Conservation (phyloP, 768 basidiomycete genomes). For the Lentinus brumalis region DNA sequence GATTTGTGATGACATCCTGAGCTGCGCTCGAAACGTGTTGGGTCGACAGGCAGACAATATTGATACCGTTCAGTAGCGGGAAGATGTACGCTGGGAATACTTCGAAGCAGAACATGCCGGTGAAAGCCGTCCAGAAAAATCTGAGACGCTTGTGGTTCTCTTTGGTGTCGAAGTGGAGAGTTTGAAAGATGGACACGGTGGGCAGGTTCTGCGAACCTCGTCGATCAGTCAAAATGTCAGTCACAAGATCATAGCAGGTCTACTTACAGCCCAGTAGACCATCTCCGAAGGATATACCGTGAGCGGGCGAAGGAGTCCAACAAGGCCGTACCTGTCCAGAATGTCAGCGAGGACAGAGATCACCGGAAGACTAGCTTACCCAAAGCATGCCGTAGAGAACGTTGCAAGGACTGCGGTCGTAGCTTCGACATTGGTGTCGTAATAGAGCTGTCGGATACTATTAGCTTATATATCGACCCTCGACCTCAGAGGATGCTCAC, state of each 20-base stretch:
- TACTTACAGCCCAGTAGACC: slow-evolving; percentile 59
- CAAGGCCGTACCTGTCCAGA: slow-evolving; percentile 53
- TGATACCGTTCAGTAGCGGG: slow-evolving; percentile 63
- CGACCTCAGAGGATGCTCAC: slow-evolving; percentile 32
- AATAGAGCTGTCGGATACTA: slow-evolving; percentile 49
- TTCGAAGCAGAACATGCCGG: slow-evolving; percentile 55
- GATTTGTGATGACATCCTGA: slow-evolving; percentile 53
- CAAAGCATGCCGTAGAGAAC: slow-evolving; percentile 66
- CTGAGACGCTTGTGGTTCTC: slow-evolving; percentile 51
- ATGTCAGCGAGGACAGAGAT: neutral
- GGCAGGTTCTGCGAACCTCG: slow-evolving; percentile 46
- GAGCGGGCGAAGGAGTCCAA: slow-evolving; percentile 58
- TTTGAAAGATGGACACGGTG: slow-evolving; percentile 63
- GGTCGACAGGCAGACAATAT: slow-evolving; percentile 60
- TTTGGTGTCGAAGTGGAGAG: slow-evolving; percentile 49
- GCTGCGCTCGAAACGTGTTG: slow-evolving; percentile 47
- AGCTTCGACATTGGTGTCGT: slow-evolving; percentile 55
- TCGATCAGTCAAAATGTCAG: neutral
- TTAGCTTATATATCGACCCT: neutral
- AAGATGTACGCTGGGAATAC: slow-evolving; percentile 60
- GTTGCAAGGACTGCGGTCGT: slow-evolving; percentile 61
- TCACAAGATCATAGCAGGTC: neutral
- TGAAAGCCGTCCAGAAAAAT: slow-evolving; percentile 54
- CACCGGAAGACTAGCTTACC: slow-evolving; percentile 35
- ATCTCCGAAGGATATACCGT: slow-evolving; percentile 65